Evolutionary conservation across 2,329 filamentous ascomycete genomes (phyloP), one percentile per base, ranked within the genome.

Genomic region (Tolypocladium pustulatum): DNA sequence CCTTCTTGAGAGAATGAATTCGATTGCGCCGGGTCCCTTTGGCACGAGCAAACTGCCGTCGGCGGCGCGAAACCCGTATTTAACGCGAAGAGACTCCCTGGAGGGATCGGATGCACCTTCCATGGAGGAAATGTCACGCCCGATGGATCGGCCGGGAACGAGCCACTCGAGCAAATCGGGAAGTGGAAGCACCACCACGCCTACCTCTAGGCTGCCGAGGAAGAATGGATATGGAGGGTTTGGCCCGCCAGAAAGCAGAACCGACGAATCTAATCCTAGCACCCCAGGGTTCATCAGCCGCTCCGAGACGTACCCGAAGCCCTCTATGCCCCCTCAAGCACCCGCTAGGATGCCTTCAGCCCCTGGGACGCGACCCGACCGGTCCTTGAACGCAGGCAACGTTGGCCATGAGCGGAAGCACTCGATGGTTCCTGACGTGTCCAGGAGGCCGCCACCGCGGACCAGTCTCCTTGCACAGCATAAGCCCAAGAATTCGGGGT

Each of bases 1-100:
- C 41, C 65, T 90, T 34, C 66, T 88, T 64, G 79, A 82, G 61
- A 81, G 84, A 56, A 83, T 89, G 78, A 81, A 89, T 63, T 80
- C 75, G 10, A 86, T 89, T 66, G 78, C 83, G 1, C 83, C 86
- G 1, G 86, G 85, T 0, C 86, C 87, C 0, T 89, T 90, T 65
- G 83, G 85, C 62, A 69, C 78, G 37, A 72, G 67, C 62, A 72
- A 73, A 63, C 73, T 71, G 43, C 66, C 70, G 36, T 67, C 72
- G 4, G 59, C 63, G 32, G 64, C 63, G n/a, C 66, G 68, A 17
- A 74, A 75, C 49, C 67, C 70, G 1, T 72, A 73, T 37, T 65
- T 71, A 4, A 64, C 65, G 4, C 65, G 65, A n/a, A 69, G 65
- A 53, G 63, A 68, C 10, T 73, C 71, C 4, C 57, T 63, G 17